Evolutionary conservation across 495 filamentous ascomycete genomes (phyloP), one percentile per base, ranked within the genome.

Genomic region (Aspergillus haitiensis): DNA sequence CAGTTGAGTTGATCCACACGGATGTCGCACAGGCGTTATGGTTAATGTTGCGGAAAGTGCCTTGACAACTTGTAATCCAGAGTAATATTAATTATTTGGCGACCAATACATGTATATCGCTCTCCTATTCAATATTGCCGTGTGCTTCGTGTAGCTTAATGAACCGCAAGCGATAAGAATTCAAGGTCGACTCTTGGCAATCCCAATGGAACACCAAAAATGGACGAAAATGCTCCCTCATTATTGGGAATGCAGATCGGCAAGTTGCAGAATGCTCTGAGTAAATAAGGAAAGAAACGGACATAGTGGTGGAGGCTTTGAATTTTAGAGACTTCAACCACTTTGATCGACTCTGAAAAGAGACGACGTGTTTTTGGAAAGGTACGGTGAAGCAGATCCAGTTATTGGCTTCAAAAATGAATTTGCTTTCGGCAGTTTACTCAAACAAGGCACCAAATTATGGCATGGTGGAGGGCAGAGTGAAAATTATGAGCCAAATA

Each of bases 351-450:
- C 64, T 76, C 10, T 77, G 61, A 71, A 73, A 71, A 65, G 69
- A 65, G 71, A 73, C 52, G 55, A 67, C 12, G 62, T 75, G 39
- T 62, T 62, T n/a, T 53, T 48, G 32, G 50, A 27, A 34, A 68
- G 66, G 52, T 65, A 75, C 40, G 72, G 70, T 21, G 67, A 77
- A 61, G 72, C 68, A 39, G 70, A 68, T 52, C 63, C 58, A 44
- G 72, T 74, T 46, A 72, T 77, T 40, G 61, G 75, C 44, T 56
- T 74, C 35, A 75, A 75, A 55, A 70, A 59, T 42, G 64, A 74
- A 36, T 64, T 63, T 46, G 46, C 59, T 13, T 64, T 75, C 15
- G 45, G 60, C 18, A 69, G 64, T 56, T 44, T 75, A 31, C 72
- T 75, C 3, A 66, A 64, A 56, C 59, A 60, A 61, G 72, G 72